These are phyloP conservation scores for Aspergillus calidoustus DNA, from an alignment of 2,329 filamentous ascomycete species.

Conservation along the genomic window DNA sequence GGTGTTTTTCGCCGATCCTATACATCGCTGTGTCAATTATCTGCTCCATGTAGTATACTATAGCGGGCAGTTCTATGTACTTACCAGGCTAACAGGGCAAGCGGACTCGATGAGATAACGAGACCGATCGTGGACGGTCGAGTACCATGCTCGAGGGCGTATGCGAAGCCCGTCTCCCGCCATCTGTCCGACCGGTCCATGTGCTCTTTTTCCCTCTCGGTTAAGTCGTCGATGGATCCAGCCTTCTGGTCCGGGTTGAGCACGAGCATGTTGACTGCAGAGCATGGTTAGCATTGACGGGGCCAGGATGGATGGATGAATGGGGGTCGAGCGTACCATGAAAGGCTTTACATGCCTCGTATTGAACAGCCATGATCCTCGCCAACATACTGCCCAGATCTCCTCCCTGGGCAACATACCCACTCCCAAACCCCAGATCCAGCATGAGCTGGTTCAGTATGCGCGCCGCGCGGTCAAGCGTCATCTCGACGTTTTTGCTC, in stretches of 20 bases:
- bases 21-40: not conserved
- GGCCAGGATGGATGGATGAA: too few species aligned
- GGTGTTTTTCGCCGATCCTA: constrained; percentile 47
- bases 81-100: constrained; percentile 12
- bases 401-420: constrained; percentile 39
- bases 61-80: too few species aligned
- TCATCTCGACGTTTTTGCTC: constrained; percentile 33
- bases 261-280: constrained; percentile 7
- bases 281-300: too few species aligned
- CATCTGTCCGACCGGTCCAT: not conserved
- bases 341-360: constrained; percentile 37
- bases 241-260: not conserved
- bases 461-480: constrained; percentile 29
- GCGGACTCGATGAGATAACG: constrained; percentile 3
- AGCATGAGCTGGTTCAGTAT: constrained; percentile 37
- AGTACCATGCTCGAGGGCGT: constrained; percentile 10
- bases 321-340: not conserved
- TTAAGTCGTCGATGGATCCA: not conserved
- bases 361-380: constrained; percentile 28
- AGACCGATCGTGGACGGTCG: constrained; percentile 7
- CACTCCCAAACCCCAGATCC: constrained; percentile 33
- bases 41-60: too few species aligned
- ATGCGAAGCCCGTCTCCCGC: constrained; percentile 2
- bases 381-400: constrained; percentile 37
- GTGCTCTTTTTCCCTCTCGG: not conserved